A percentile compares a stretch with the other conserved stretches of the same genome.
phyloP scores from a whole-genome alignment of 805 yeast genomes.

The Barnettozyma botsteinii region DNA sequence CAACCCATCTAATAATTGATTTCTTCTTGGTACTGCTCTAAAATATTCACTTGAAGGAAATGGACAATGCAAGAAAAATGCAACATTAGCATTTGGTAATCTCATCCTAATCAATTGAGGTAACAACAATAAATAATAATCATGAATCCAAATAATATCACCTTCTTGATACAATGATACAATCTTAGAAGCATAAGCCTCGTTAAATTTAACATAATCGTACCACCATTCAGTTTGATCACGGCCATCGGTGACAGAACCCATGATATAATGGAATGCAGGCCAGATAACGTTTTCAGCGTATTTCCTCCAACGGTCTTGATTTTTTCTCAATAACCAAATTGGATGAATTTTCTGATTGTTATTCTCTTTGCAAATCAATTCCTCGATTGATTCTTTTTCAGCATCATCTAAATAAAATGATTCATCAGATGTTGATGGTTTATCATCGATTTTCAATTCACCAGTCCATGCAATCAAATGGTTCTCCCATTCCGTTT shows the following conservation, averaged over 20 bases:
- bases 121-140: conserved; percentile 82
- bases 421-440: conserved; percentile 42
- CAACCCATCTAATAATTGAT: conserved; percentile 81
- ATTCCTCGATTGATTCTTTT: conserved; percentile 42
- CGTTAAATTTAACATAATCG: conserved; percentile 86
- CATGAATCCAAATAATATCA: conserved; percentile 91
- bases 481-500: conserved; percentile 81
- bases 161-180: conserved; percentile 74
- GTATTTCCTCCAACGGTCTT: conserved; percentile 78
- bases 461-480: conserved; percentile 97
- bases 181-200: conserved; percentile 79
- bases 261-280: conserved; percentile 86
- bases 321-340: conserved; percentile 79
- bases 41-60: conserved; percentile 95
- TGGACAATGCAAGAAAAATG: conserved; percentile 90
- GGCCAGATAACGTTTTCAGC: conserved; percentile 95
- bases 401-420: conserved; percentile 52
- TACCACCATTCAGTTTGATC: conserved; percentile 77
- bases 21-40: conserved; percentile 79
- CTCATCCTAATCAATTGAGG: conserved; percentile 76
- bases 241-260: conserved; percentile 61
- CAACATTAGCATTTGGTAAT: conserved; percentile 81
- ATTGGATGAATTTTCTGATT: conserved; percentile 70
- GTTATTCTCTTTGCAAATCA: conserved; percentile 41
- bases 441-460: conserved; percentile 30